phyloP scores from a whole-genome alignment of 1,284 basidiomycete species.

The Dichomitus squalens region DNA sequence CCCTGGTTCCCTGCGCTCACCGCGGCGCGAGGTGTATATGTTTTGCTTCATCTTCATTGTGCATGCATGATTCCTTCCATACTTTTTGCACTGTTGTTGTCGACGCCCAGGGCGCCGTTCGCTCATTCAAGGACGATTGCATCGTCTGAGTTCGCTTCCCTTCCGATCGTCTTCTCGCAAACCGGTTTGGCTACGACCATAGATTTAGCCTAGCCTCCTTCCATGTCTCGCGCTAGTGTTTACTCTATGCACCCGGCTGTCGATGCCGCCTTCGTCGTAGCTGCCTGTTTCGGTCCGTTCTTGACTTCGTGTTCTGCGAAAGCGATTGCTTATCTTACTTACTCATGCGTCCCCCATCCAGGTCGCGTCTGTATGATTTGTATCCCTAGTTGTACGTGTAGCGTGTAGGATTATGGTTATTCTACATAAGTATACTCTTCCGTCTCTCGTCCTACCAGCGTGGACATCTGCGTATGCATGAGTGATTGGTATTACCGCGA shows the following conservation, averaged over 20 bases:
- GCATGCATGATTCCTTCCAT: conserved; percentile 1
- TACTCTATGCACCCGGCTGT: not conserved
- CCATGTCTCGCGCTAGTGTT: not conserved
- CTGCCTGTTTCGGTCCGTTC: not conserved
- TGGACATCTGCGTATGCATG: not conserved
- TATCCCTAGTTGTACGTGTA: conserved; percentile 26
- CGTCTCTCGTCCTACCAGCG: not conserved
- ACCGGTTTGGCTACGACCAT: not conserved
- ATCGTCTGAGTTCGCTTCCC: conserved; percentile 6
- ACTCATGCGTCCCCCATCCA: not conserved
- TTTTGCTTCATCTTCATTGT: conserved; percentile 7
- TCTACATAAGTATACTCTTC: conserved; percentile 6
- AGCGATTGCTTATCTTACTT: not conserved
- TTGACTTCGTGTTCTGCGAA: not conserved
- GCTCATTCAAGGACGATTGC: conserved; percentile 19
- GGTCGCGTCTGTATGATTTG: conserved; percentile 11
- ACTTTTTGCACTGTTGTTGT: not conserved
- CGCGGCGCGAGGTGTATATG: not conserved
- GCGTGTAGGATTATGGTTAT: conserved; percentile 20
- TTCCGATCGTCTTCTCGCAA: not conserved
- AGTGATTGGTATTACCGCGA: not conserved
- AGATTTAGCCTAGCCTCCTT: not conserved
- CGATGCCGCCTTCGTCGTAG: not conserved
- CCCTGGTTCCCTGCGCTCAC: too few relatives aligned
- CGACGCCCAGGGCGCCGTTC: conserved; percentile 19